Percentiles rank a stretch among this genome's conserved stretches.
Evolutionary conservation across 2,329 filamentous ascomycete genomes (phyloP).

Genomic region (Xylariaceae sp.): DNA sequence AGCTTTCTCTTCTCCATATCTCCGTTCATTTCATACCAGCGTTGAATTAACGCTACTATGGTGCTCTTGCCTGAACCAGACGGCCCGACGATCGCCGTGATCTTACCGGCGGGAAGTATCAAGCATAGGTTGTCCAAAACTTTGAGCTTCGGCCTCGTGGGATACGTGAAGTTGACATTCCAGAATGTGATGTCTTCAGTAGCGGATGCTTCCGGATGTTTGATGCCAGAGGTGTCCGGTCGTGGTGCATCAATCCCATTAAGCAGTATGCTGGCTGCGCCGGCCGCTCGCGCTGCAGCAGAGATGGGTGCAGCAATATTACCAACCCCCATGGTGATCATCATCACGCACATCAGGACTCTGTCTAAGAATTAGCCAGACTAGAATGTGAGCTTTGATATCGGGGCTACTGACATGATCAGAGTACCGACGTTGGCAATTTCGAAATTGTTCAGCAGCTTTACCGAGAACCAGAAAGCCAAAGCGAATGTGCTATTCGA

Average conservation of each 20-base stretch:
- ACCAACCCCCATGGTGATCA: conserved; percentile 52
- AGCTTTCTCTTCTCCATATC: conserved; percentile 32
- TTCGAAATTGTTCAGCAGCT: conserved; percentile 20
- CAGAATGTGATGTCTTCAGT: conserved; percentile 55
- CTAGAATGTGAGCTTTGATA: background rate
- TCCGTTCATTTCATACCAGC: conserved; percentile 62
- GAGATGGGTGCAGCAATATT: conserved; percentile 53
- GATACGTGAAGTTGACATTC: conserved; percentile 67
- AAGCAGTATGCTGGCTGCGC: conserved; percentile 53
- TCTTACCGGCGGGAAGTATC: conserved; percentile 58
- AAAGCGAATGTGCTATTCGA: conserved; percentile 24
- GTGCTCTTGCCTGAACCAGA: conserved; percentile 73
- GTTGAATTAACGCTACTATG: conserved; percentile 64
- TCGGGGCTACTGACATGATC: conserved; percentile 35
- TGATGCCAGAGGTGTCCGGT: conserved; percentile 36
- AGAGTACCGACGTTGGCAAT: conserved; percentile 48
- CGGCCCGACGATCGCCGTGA: conserved; percentile 69
- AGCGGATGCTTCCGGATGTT: conserved; percentile 42
- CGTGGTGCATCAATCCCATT: conserved; percentile 47
- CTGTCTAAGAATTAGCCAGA: conserved; percentile 9
- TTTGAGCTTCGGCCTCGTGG: conserved; percentile 57
- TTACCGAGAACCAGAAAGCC: conserved; percentile 28
- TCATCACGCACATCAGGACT: conserved; percentile 55
- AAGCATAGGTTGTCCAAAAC: conserved; percentile 58
- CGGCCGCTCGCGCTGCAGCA: conserved; percentile 51